Evolutionary conservation across 805 yeast species (phyloP).

Genomic region (Saccharomycopsis sp.): DNA sequence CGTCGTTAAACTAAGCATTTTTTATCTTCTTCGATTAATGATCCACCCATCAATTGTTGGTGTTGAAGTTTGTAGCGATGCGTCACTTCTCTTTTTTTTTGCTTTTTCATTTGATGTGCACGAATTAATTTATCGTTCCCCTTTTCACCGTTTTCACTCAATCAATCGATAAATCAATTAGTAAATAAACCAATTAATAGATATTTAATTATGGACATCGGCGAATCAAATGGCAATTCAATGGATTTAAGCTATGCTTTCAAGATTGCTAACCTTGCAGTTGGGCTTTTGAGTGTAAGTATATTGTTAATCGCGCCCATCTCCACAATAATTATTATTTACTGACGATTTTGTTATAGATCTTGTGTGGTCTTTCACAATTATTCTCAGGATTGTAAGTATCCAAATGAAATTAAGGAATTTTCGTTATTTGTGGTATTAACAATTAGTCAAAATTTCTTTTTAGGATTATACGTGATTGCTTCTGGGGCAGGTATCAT

Average conservation of each 20-base stretch:
- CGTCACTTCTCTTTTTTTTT: not conserved
- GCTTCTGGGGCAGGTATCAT: slow-evolving; percentile 49
- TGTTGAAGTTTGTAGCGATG: not conserved
- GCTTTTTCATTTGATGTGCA: not conserved
- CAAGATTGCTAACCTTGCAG: slow-evolving; percentile 45
- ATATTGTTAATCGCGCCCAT: not conserved
- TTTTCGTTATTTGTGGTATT: too few relatives aligned
- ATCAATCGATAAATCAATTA: not conserved
- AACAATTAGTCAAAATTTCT: slow-evolving; percentile 33
- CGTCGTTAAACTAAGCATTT: too few relatives aligned
- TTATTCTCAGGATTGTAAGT: slow-evolving; percentile 36
- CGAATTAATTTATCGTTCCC: not conserved
- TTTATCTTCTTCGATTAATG: not conserved
- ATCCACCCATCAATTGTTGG: slow-evolving; percentile 1
- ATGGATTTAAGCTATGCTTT: slow-evolving; percentile 29
- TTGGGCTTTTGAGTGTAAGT: slow-evolving; percentile 49
- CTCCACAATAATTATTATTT: slow-evolving; percentile 27
- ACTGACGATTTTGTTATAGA: slow-evolving; percentile 25
- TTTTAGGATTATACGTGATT: slow-evolving; percentile 53
- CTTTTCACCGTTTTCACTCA: not conserved
- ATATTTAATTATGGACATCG: slow-evolving; percentile 12
- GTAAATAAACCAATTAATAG: not conserved
- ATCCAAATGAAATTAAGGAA: not conserved
- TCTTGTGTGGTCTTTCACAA: slow-evolving; percentile 25
- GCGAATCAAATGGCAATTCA: slow-evolving; percentile 6